A percentile compares a stretch with the other conserved stretches of the same genome.
phyloP scores from a whole-genome alignment of 176 grass and related monocot genomes.

The Puya raimondii region DNA sequence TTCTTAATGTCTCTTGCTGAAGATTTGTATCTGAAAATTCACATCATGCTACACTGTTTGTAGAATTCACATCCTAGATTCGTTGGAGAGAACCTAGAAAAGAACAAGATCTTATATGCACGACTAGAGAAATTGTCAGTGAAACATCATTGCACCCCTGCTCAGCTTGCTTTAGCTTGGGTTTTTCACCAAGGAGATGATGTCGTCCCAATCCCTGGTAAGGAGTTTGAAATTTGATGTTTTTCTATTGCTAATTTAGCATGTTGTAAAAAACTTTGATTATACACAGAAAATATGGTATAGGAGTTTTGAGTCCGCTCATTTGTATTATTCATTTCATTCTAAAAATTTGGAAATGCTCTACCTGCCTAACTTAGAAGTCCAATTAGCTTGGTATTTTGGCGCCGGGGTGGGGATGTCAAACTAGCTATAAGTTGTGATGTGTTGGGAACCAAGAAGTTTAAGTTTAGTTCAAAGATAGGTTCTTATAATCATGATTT shows the following conservation, averaged over 20 bases:
- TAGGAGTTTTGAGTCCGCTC: background rate
- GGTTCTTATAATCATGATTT: too few species aligned
- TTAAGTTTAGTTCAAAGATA: too few species aligned
- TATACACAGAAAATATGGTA: background rate
- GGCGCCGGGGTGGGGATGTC: too few species aligned
- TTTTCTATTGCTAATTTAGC: background rate
- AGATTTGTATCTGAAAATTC: background rate
- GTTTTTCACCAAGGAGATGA: slow-evolving; percentile 15
- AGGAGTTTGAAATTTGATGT: background rate
- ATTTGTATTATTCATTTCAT: too few species aligned
- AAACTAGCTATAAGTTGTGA: too few species aligned
- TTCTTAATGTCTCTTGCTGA: background rate
- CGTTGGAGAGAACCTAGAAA: slow-evolving; percentile 9
- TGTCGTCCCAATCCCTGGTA: slow-evolving; percentile 23
- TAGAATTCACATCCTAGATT: slow-evolving; percentile 21
- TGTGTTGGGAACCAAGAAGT: too few species aligned
- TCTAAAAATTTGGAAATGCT: too few species aligned
- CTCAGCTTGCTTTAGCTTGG: slow-evolving; percentile 22
- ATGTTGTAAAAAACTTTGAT: background rate
- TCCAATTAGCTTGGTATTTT: too few species aligned
- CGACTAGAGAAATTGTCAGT: background rate
- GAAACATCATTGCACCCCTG: slow-evolving; percentile 7
- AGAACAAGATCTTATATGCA: slow-evolving; percentile 11
- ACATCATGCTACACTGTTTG: background rate
- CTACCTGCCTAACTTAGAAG: too few species aligned